Percentiles rank a stretch among this genome's conserved stretches.
These are phyloP conservation scores for Colletotrichum magnum DNA, from an alignment of 2,329 filamentous ascomycete genomes.

Conservation along the genomic window DNA sequence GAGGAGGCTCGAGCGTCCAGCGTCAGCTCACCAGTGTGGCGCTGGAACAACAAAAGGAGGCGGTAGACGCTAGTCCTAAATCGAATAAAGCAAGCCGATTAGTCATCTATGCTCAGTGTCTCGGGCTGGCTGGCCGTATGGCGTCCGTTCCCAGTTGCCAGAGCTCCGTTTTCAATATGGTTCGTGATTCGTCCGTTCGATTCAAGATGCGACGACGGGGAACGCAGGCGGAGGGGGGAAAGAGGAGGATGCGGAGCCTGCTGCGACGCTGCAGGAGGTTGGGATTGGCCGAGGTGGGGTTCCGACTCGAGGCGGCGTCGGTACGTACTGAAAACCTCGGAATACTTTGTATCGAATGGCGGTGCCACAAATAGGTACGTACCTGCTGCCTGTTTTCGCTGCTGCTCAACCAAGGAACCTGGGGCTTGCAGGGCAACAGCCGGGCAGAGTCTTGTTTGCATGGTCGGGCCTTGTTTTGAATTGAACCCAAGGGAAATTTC, in stretches of 20 bases:
- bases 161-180: constrained; percentile 31
- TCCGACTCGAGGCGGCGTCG: constrained; percentile 7
- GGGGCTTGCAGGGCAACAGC: constrained; percentile 18
- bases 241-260: constrained; percentile 30
- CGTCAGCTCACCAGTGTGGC: constrained; percentile 7
- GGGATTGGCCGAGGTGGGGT: constrained; percentile 34
- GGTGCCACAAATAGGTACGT: neutral
- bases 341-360: neutral
- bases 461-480: constrained; percentile 27
- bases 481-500: constrained; percentile 19
- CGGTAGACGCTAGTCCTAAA: constrained; percentile 19
- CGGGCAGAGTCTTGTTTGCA: constrained; percentile 3
- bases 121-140: constrained; percentile 6
- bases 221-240: constrained; percentile 8
- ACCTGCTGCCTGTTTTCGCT: neutral
- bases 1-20: constrained; percentile 3
- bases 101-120: constrained; percentile 9
- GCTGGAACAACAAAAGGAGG: constrained; percentile 24
- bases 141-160: constrained; percentile 33
- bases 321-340: constrained; percentile 19
- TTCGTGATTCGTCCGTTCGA: constrained; percentile 31
- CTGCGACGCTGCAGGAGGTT: constrained; percentile 34
- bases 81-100: constrained; percentile 8
- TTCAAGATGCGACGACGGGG: constrained; percentile 30
- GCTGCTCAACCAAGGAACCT: neutral